Evolutionary conservation across 2,329 filamentous ascomycete genomes (phyloP), one percentile per base, ranked within the genome.

Genomic region (Arthrobotrys pseudoclavata): DNA sequence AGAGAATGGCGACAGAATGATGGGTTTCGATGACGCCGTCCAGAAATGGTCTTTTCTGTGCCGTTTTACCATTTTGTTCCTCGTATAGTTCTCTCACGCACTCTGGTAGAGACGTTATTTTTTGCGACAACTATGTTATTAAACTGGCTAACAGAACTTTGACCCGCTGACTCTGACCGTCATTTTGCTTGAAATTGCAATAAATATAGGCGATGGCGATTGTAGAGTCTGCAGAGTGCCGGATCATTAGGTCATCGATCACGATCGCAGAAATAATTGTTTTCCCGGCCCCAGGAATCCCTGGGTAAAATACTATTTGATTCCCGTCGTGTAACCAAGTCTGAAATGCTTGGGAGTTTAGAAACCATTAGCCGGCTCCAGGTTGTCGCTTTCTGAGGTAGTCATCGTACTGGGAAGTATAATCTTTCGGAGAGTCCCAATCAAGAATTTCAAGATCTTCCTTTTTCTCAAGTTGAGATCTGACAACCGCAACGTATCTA

Each of bases 201-300:
- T 86, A 88, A 0, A 87, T n/a, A 26, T 85, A 87, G 0, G 84
- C 85, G 18, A 88, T 81, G 0, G 84, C 48, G 4, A 62, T 0
- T 12, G 22, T 13, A 5, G 13, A 0, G 12, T 83, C 77, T 0
- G 66, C 7, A 45, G 82, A 83, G 1, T 3, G 3, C 4, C 7
- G 34, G 26, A 48, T n/a, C 1, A 12, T n/a, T 4, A 68, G 13
- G 13, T 50, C 2, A 18, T 69, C 29, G 37, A 61, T 12, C 0
- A 69, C 42, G 1, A 61, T 42, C 9, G 66, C 22, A 0, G 66
- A 7, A 1, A 61, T 1, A 7, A 71, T 57, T 3, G 68, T 71
- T 12, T 71, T 71, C 3, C 68, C 68, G 1, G 57, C 57, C 4
- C 68, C 68, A 24, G 57, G 57, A 1, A 64, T 55, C 1, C 57